Evolutionary conservation across 2,329 filamentous ascomycete species (phyloP).

Genomic region (Moelleriella libera): DNA sequence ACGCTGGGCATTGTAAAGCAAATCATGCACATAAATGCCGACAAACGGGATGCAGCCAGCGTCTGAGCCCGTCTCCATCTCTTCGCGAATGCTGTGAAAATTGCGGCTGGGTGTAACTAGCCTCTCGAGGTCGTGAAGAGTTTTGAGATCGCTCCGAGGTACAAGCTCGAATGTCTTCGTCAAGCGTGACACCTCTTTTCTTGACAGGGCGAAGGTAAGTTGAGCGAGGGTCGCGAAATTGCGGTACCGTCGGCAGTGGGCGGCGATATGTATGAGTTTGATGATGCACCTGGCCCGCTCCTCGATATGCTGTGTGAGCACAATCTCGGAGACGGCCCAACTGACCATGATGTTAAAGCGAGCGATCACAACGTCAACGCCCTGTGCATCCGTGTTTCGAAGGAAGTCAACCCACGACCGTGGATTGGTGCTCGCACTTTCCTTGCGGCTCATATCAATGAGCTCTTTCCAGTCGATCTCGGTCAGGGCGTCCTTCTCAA

Average conservation of each 20-base stretch:
- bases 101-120: constrained; percentile 67
- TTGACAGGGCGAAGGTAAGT: constrained; percentile 63
- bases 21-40: constrained; percentile 69
- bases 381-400: constrained; percentile 54
- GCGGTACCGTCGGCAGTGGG: constrained; percentile 58
- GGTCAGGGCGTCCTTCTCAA: constrained; percentile 74
- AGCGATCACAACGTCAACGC: constrained; percentile 72
- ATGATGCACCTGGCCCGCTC: constrained; percentile 65
- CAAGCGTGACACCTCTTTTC: constrained; percentile 55
- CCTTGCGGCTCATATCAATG: constrained; percentile 72
- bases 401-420: constrained; percentile 76
- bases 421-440: constrained; percentile 46
- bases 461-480: constrained; percentile 84
- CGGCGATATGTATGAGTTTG: constrained; percentile 71
- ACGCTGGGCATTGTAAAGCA: constrained; percentile 69
- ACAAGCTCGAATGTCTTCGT: constrained; percentile 59
- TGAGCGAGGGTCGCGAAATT: constrained; percentile 80
- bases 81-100: constrained; percentile 60
- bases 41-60: constrained; percentile 74
- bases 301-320: constrained; percentile 56
- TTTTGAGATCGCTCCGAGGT: constrained; percentile 47
- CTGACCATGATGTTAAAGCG: constrained; percentile 83
- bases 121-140: constrained; percentile 53
- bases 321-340: constrained; percentile 68
- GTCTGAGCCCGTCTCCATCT: constrained; percentile 61